A percentile compares a stretch with the other conserved stretches of the same genome.
Evolutionary conservation across 208 protist species (phyloP).

Genomic region (Blechomonas ayalai): DNA sequence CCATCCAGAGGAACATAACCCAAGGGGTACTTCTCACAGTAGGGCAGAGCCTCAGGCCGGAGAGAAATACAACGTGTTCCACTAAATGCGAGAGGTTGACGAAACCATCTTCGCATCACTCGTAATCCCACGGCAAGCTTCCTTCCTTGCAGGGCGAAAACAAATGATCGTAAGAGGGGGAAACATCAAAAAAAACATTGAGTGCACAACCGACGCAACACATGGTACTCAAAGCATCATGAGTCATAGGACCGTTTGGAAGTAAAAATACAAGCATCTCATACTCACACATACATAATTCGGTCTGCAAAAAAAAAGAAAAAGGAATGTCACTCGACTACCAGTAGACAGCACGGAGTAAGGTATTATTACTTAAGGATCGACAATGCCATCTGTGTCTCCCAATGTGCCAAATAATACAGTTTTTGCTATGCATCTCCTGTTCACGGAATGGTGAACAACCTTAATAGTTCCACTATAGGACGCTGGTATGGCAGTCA

Average conservation of each 20-base stretch:
- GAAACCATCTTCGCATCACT: constrained; percentile 4
- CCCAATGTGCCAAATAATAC: constrained; percentile 11
- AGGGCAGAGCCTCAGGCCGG: constrained; percentile 17
- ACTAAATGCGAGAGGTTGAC: neutral
- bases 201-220: neutral
- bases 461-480: constrained; percentile 13
- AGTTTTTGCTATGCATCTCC: constrained; percentile 15
- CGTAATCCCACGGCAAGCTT: neutral
- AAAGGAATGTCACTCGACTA: neutral
- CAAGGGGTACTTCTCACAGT: constrained; percentile 38
- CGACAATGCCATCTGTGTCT: constrained; percentile 3
- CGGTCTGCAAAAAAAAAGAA: neutral
- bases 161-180: neutral
- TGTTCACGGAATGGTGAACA: constrained; percentile 15
- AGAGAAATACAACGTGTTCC: constrained; percentile 10
- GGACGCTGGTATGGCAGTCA: constrained; percentile 4
- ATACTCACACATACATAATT: neutral
- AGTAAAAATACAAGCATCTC: neutral
- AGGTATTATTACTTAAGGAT: constrained; percentile 1
- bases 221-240: neutral
- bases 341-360: too few relatives aligned
- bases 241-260: neutral
- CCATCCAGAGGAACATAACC: constrained; percentile 80
- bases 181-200: neutral
- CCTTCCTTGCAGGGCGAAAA: constrained; percentile 1